Percentiles rank a stretch among this genome's conserved stretches.
These are phyloP conservation scores for Daldinia caldariorum DNA, from an alignment of 495 filamentous ascomycete species.

Conservation along the genomic window DNA sequence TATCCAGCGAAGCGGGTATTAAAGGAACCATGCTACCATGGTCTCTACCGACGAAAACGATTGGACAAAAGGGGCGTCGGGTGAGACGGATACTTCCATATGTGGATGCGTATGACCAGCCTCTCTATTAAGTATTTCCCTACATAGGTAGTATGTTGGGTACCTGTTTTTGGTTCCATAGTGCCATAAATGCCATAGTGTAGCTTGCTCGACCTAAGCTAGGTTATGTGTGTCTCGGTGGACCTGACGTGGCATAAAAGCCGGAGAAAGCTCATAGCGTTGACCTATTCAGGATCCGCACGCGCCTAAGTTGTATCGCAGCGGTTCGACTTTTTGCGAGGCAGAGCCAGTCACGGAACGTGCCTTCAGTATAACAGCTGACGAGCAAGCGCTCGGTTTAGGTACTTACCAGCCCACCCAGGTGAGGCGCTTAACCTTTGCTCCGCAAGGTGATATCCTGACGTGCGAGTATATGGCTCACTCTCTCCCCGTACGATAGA, in stretches of 20 bases:
- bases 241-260: conserved; percentile 38
- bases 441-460: not conserved
- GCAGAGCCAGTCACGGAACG: conserved; percentile 32
- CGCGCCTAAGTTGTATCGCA: conserved; percentile 33
- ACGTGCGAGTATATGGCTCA: not conserved
- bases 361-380: conserved; percentile 13
- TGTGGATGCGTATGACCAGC: conserved; percentile 38
- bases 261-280: conserved; percentile 7
- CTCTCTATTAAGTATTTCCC: conserved; percentile 33
- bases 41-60: conserved; percentile 12
- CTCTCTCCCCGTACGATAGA: not conserved
- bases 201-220: conserved; percentile 8
- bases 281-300: conserved; percentile 26
- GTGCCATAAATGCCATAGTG: too few relatives aligned
- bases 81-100: conserved; percentile 41
- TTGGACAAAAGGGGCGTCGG: conserved; percentile 31
- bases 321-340: conserved; percentile 27
- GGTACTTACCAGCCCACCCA: conserved; percentile 28
- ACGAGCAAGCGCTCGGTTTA: conserved; percentile 27
- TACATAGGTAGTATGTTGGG: not conserved
- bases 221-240: not conserved
- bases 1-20: conserved; percentile 25
- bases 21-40: conserved; percentile 16
- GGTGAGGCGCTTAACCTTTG: not conserved
- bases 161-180: not conserved